These are phyloP conservation scores for Ceratocystis diversiconidia DNA, from an alignment of 2,329 filamentous ascomycete species.

Conservation along the genomic window DNA sequence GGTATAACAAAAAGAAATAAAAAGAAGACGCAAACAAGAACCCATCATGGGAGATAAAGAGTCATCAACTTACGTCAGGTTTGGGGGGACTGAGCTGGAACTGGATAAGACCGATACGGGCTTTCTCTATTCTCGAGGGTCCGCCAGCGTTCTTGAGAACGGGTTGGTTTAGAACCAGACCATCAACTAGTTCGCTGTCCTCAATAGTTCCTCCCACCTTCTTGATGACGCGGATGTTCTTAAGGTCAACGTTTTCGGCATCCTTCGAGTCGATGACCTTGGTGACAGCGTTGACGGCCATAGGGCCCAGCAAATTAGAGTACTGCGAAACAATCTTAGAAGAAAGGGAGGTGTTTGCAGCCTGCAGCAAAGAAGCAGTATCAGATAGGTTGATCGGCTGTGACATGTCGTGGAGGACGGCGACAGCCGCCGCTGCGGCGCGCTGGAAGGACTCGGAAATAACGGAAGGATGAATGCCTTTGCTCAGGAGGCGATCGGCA, in stretches of 20 bases:
- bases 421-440: slow-evolving; percentile 75
- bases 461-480: slow-evolving; percentile 93
- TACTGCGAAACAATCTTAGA: slow-evolving; percentile 99
- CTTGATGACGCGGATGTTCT: slow-evolving; percentile 94
- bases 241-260: slow-evolving; percentile 89
- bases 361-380: slow-evolving; percentile 80
- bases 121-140: slow-evolving; percentile 89
- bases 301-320: slow-evolving; percentile 84
- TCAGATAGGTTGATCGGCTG: slow-evolving; percentile 82
- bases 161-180: slow-evolving; percentile 78
- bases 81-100: slow-evolving; percentile 98
- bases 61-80: slow-evolving; percentile 57
- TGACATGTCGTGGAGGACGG: slow-evolving; percentile 88
- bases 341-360: slow-evolving; percentile 88
- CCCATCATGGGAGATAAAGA: neutral
- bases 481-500: slow-evolving; percentile 76
- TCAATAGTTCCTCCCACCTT: slow-evolving; percentile 97
- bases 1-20: too few species aligned
- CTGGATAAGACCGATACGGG: slow-evolving; percentile 89
- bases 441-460: slow-evolving; percentile 97
- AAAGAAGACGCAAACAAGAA: neutral
- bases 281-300: slow-evolving; percentile 92
- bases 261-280: slow-evolving; percentile 93
- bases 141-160: slow-evolving; percentile 90
- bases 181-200: slow-evolving; percentile 93